Conservation (phyloP, 108 stramenopile species). For the Pseudonitzschia delicatissima region DNA sequence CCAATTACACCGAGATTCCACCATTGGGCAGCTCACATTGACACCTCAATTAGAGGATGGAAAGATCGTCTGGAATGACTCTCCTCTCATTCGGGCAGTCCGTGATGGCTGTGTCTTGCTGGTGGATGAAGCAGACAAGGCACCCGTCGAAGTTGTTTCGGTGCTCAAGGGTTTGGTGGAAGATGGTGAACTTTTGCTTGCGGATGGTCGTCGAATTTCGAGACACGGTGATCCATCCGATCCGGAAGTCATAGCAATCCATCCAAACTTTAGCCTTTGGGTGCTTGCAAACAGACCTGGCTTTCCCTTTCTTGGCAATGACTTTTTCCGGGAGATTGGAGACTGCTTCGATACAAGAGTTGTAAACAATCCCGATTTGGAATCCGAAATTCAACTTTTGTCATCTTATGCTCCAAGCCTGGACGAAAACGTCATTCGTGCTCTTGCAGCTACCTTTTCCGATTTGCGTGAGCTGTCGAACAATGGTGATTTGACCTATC, state of each 20-base stretch:
- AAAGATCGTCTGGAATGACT: constrained; percentile 68
- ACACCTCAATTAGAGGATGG: constrained; percentile 74
- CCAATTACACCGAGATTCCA: constrained; percentile 92
- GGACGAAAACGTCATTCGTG: constrained; percentile 27
- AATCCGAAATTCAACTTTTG: constrained; percentile 61
- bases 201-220: constrained; percentile 69
- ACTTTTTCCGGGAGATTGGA: constrained; percentile 67
- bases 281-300: constrained; percentile 88
- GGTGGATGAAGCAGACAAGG: constrained; percentile 92
- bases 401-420: constrained; percentile 66
- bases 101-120: constrained; percentile 71
- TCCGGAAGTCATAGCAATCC: constrained; percentile 52
- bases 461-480: constrained; percentile 66
- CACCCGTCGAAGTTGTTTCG: constrained; percentile 83
- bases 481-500: constrained; percentile 70
- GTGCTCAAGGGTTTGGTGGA: constrained; percentile 83
- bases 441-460: constrained; percentile 55
- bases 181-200: constrained; percentile 81
- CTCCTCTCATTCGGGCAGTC: constrained; percentile 80
- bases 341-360: constrained; percentile 73
- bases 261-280: constrained; percentile 73
- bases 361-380: constrained; percentile 59
- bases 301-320: constrained; percentile 90
- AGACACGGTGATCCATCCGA: constrained; percentile 4
- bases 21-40: constrained; percentile 62